These are phyloP conservation scores for Globisporangium carolinianum DNA, from an alignment of 352 stramenopile genomes.

Conservation along the genomic window DNA sequence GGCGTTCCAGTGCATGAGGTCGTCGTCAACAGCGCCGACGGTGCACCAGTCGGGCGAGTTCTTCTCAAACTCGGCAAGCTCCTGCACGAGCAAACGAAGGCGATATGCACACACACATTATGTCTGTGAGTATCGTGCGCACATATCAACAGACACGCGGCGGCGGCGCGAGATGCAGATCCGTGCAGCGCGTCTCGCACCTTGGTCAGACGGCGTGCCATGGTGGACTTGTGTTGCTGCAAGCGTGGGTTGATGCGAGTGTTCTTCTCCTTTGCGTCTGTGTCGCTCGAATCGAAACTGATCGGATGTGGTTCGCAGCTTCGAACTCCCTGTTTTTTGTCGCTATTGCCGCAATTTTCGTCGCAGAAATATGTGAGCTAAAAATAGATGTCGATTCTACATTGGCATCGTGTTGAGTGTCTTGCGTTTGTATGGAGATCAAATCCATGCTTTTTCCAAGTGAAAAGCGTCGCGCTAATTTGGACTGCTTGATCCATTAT, in stretches of 20 bases:
- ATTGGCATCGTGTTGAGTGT: too few species aligned
- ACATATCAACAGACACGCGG: too few species aligned
- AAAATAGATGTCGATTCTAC: neutral
- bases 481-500: too few species aligned
- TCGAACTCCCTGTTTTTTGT: neutral
- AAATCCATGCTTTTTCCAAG: too few species aligned
- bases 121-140: too few species aligned
- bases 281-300: slow-evolving; percentile 8
- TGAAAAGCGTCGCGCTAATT: too few species aligned
- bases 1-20: slow-evolving; percentile 89
- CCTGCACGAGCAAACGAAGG: slow-evolving; percentile 22
- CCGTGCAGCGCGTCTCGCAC: slow-evolving; percentile 14
- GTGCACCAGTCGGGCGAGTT: slow-evolving; percentile 88
- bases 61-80: slow-evolving; percentile 85
- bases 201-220: slow-evolving; percentile 82
- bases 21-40: slow-evolving; percentile 78
- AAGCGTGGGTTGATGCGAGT: too few species aligned
- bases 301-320: neutral
- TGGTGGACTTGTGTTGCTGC: slow-evolving; percentile 12
- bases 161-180: neutral
- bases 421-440: too few species aligned
- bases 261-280: slow-evolving; percentile 1
- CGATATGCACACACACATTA: neutral
- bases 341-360: neutral
- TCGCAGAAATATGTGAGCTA: neutral